phyloP scores from a whole-genome alignment of 1,284 basidiomycete species.

The Pulveroboletus ridleyi region DNA sequence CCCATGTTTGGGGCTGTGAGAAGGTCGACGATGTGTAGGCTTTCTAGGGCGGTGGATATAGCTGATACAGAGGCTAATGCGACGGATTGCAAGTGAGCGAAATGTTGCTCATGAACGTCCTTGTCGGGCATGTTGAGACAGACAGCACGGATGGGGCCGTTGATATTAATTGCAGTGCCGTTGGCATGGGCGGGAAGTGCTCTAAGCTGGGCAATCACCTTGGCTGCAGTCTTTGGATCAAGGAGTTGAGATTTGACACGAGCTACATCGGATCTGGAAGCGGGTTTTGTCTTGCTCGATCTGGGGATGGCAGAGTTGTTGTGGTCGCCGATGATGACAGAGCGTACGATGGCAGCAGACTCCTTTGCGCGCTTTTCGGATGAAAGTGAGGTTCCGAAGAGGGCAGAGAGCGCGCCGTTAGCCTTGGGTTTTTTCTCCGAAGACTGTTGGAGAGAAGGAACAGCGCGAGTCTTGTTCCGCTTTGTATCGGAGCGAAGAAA shows the following conservation, averaged over 20 bases:
- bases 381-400: conserved; percentile 32
- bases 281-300: conserved; percentile 42
- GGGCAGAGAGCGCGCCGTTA: conserved; percentile 34
- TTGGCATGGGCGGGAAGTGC: conserved; percentile 47
- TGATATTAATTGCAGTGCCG: conserved; percentile 26
- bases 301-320: conserved; percentile 35
- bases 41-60: conserved; percentile 54
- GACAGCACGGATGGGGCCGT: conserved; percentile 74
- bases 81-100: conserved; percentile 52
- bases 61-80: conserved; percentile 56
- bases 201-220: conserved; percentile 71
- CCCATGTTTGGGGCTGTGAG: conserved; percentile 62
- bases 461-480: conserved; percentile 27
- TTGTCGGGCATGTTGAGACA: conserved; percentile 67
- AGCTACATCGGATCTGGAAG: conserved; percentile 58
- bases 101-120: conserved; percentile 63
- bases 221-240: conserved; percentile 69
- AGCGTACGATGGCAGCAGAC: conserved; percentile 65
- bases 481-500: conserved; percentile 42
- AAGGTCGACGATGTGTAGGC: conserved; percentile 66
- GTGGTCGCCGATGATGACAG: conserved; percentile 69
- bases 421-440: conserved; percentile 44
- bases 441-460: conserved; percentile 15
- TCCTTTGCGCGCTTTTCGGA: conserved; percentile 68
- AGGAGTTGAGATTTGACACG: conserved; percentile 77